A percentile compares a stretch with the other conserved stretches of the same genome.
Evolutionary conservation across 108 stramenopile genomes (phyloP).

Genomic region (Nitzschia putrida): DNA sequence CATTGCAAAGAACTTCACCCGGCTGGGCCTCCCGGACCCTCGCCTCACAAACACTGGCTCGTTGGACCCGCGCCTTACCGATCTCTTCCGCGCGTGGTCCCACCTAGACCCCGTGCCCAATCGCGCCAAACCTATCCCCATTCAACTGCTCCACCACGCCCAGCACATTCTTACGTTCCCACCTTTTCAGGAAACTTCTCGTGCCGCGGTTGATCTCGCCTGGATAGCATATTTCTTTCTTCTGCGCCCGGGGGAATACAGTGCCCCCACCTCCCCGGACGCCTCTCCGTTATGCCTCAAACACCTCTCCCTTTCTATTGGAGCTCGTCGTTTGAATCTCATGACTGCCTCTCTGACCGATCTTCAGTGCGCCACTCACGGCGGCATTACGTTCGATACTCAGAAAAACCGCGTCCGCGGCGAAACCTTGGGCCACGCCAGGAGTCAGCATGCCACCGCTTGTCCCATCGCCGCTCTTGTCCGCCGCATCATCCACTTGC

Average conservation of each 20-base stretch:
- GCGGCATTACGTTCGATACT: constrained; percentile 37
- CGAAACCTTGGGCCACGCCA: constrained; percentile 21
- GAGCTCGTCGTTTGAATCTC: no score
- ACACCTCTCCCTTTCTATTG: constrained; percentile 38
- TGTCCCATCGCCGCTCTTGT: constrained; percentile 2
- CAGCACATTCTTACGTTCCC: no score
- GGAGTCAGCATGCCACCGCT: background rate
- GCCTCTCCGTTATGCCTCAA: constrained; percentile 17
- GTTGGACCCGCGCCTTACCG: constrained; percentile 22
- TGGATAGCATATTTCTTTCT: constrained; percentile 56
- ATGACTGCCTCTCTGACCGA: constrained; percentile 13
- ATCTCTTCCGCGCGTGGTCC: constrained; percentile 17
- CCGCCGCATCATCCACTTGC: constrained; percentile 5
- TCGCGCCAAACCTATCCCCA: constrained; percentile 51
- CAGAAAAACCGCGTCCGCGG: constrained; percentile 24
- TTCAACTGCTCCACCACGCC: constrained; percentile 17
- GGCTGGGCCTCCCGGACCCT: constrained; percentile 32
- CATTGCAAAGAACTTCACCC: constrained; percentile 26
- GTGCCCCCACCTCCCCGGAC: constrained; percentile 12
- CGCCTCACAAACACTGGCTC: constrained; percentile 16
- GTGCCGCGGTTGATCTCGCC: constrained; percentile 41
- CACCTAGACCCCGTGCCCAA: constrained; percentile 37
- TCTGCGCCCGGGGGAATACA: constrained; percentile 39
- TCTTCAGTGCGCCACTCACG: constrained; percentile 38
- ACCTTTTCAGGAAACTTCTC: no score